Evolutionary conservation across 176 grass and related monocot genomes (phyloP), one percentile per base, ranked within the genome.

Genomic region (Oryza glaberrima): DNA sequence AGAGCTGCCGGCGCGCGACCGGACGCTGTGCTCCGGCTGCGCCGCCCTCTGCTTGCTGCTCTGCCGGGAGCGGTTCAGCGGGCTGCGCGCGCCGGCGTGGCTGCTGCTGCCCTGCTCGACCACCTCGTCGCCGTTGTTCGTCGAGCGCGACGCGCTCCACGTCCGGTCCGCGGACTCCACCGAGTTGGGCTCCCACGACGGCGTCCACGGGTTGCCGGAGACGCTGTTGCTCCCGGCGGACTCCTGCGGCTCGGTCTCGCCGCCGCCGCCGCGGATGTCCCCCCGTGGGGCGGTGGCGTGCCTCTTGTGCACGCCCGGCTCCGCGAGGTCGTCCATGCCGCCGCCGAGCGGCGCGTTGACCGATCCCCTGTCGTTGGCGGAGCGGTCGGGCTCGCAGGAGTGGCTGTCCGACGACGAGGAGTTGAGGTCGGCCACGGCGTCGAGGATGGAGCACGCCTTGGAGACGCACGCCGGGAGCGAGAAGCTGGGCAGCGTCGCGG

Each of bases 371-470:
- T 90, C 84, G 77, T 89, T 73, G 35, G 20, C 75, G 38, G 77
- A 84, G 45, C 44, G 23, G 7, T 30, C 20, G 9, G 80, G 65
- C n/a, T 47, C 80, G 52, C 26, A 14, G 77, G 67, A 8, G 48
- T 70, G 58, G 90, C 83, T 88, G 44, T 81, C 88, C 4, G 91
- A 90, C 6, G 91, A 90, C 2, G 89, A 92, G 0, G 89, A 96
- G 86, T 98, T 92, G 78, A 98, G 90, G 61, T 98, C 91, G 3
- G 93, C 96, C 65, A 96, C 96, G 32, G 96, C 96, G 35, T 98
- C 93, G 1, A 96, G 67, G 77, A 98, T 98, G 56, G 93, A 96
- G 38, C 90, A 90, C 44, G 93, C 93, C 88, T 98, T 98, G 60
- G 93, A 93, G 26, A 98, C 87, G 47, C 93, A 94, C 14, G 88